These are phyloP conservation scores for Zasmidium angulare DNA, from an alignment of 2,329 filamentous ascomycete genomes.

Conservation along the genomic window DNA sequence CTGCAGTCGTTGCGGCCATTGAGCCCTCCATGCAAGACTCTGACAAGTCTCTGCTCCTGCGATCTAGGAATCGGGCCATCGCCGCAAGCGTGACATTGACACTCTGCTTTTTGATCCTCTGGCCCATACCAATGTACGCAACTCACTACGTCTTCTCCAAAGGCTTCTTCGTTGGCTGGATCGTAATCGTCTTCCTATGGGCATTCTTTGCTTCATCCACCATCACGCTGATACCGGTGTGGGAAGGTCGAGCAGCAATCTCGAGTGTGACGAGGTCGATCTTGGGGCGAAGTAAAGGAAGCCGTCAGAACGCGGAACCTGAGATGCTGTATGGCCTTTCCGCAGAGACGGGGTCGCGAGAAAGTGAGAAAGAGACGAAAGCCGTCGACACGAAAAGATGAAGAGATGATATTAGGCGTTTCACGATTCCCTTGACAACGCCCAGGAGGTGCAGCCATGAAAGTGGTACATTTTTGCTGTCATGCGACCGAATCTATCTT, in stretches of 20 bases:
- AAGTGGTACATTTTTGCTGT: too few relatives aligned
- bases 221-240: slow-evolving; percentile 27
- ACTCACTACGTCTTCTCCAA: slow-evolving; percentile 49
- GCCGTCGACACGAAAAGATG: too few relatives aligned
- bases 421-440: too few relatives aligned
- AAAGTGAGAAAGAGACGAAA: too few relatives aligned
- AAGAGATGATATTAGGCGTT: too few relatives aligned
- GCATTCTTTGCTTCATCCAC: slow-evolving; percentile 24
- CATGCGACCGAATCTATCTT: too few relatives aligned
- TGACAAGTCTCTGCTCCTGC: slow-evolving; percentile 51
- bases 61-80: slow-evolving; percentile 39
- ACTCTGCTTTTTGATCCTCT: slow-evolving; percentile 47
- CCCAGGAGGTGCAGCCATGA: too few relatives aligned
- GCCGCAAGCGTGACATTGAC: slow-evolving; percentile 57
- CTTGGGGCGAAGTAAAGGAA: neutral
- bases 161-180: slow-evolving; percentile 49
- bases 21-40: slow-evolving; percentile 43
- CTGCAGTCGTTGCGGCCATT: slow-evolving; percentile 1
- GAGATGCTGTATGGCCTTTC: neutral
- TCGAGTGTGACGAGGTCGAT: neutral
- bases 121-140: slow-evolving; percentile 54
- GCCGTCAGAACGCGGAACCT: neutral
- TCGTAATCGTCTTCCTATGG: slow-evolving; percentile 48
- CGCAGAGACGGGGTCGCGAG: neutral
- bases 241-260: slow-evolving; percentile 21